Evolutionary conservation across 2,329 filamentous ascomycete species (phyloP).

Genomic region (Epichloe sibirici): DNA sequence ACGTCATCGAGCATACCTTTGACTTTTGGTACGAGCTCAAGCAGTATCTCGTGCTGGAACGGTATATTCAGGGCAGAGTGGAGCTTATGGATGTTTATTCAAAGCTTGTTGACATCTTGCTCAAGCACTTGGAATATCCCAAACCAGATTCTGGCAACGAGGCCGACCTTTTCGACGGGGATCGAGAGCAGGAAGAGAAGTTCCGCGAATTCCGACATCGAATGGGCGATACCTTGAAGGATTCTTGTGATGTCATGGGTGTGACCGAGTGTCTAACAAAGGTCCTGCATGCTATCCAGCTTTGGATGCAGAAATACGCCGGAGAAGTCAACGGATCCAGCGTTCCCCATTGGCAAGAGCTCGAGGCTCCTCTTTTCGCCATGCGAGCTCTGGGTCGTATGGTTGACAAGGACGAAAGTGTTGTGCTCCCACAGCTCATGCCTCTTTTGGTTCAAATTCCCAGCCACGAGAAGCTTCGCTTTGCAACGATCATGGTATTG

Average conservation of each 20-base stretch:
- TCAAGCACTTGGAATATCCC: slow-evolving; percentile 82
- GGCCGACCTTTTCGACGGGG: slow-evolving; percentile 83
- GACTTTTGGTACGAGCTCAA: slow-evolving; percentile 98
- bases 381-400: slow-evolving; percentile 94
- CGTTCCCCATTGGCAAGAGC: slow-evolving; percentile 90
- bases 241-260: slow-evolving; percentile 91
- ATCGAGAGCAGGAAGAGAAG: slow-evolving; percentile 90
- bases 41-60: slow-evolving; percentile 84
- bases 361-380: slow-evolving; percentile 89
- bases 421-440: slow-evolving; percentile 83
- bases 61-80: slow-evolving; percentile 71
- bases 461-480: slow-evolving; percentile 92
- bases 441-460: slow-evolving; percentile 89
- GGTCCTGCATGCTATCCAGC: slow-evolving; percentile 71
- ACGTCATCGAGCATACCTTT: slow-evolving; percentile 89
- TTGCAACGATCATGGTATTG: slow-evolving; percentile 95
- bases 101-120: slow-evolving; percentile 82
- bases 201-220: slow-evolving; percentile 93
- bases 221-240: slow-evolving; percentile 96
- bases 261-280: slow-evolving; percentile 85
- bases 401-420: slow-evolving; percentile 79
- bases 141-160: slow-evolving; percentile 61
- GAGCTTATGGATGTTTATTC: slow-evolving; percentile 73
- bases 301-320: slow-evolving; percentile 78
- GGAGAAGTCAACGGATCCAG: slow-evolving; percentile 58